Evolutionary conservation across 2,329 filamentous ascomycete genomes (phyloP), one percentile per base, ranked within the genome.

Genomic region (Microcyclospora tardicrescens): DNA sequence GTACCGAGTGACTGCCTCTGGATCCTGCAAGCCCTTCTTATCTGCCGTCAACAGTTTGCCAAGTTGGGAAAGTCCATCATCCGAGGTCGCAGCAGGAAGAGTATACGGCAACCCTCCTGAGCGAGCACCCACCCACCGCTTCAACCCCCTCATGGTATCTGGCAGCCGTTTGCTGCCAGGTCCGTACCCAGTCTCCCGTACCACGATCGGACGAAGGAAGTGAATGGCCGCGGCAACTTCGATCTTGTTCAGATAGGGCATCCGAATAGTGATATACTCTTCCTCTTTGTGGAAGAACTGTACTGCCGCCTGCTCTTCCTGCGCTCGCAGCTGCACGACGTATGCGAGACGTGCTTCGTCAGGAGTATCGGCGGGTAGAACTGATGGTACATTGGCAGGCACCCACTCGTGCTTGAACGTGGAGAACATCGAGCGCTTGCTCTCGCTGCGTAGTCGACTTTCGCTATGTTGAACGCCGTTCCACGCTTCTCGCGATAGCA

Each of bases 381-480:
- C 58, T 8, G 19, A 24, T 8, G 19, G 8, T 1, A 65, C 61
- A 41, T 72, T 71, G 2, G 50, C 51, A 0, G 77, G 75, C n/a
- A 81, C 57, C 44, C 74, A 85, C 5, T 77, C 72, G 1, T 78
- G 65, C 4, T 79, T 55, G 69, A 80, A 87, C 5, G 56, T 54
- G 2, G 63, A 61, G 52, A 76, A 85, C 19, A 76, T 65, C 0
- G 69, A 67, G 0, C 81, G 69, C 31, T 66, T 63, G 0, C 47
- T 55, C 60, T 77, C 65, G 2, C 77, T 69, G 15, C 67, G 65
- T 1, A 75, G 67, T 46, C 83, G 77, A 39, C 73, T 75, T 41
- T 55, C 57, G 37, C 58, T 63, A 35, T 62, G 56, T 12, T 58
- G 49, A 36, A 51, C 47, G 9, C 53, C 42, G 19, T 53, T 38